A percentile compares a stretch with the other conserved stretches of the same genome.
Evolutionary conservation across 768 basidiomycete species (phyloP).

Genomic region (Rhodotorula kratochvilovae): DNA sequence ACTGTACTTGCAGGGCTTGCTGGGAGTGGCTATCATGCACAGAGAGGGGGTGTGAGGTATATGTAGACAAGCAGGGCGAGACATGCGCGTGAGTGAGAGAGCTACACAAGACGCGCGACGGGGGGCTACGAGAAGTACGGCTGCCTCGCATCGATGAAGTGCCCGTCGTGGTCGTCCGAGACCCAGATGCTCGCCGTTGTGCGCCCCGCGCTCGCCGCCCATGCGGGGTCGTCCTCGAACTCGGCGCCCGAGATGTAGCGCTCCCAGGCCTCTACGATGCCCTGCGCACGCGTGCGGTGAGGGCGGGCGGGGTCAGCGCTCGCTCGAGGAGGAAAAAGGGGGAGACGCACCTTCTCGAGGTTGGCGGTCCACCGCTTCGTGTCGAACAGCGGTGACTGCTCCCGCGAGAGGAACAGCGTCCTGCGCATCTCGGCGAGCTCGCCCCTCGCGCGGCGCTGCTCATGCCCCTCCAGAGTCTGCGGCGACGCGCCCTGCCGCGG

Average conservation of each 20-base stretch:
- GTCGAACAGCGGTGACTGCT: conserved; percentile 54
- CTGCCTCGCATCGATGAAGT: background rate
- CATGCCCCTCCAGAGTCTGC: conserved; percentile 1
- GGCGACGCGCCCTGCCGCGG: conserved; percentile 15
- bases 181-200: conserved; percentile 8
- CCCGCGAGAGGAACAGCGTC: conserved; percentile 51
- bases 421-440: conserved; percentile 51
- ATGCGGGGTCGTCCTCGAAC: conserved; percentile 33
- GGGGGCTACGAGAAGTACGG: conserved; percentile 8
- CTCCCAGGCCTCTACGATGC: conserved; percentile 51
- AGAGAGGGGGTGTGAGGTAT: too few relatives aligned
- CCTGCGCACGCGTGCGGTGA: conserved; percentile 39
- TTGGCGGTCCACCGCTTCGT: conserved; percentile 54
- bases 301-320: background rate
- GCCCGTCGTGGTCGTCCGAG: conserved; percentile 13
- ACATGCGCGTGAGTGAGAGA: too few relatives aligned
- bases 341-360: conserved; percentile 49
- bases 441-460: conserved; percentile 44
- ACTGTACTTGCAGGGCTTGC: too few relatives aligned
- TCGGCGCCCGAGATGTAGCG: conserved; percentile 50
- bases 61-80: too few relatives aligned
- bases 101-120: too few relatives aligned
- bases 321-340: background rate
- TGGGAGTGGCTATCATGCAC: too few relatives aligned
- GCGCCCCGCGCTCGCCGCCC: background rate